Conservation (phyloP, 2,329 filamentous ascomycete genomes). For the Xylaria multiplex region DNA sequence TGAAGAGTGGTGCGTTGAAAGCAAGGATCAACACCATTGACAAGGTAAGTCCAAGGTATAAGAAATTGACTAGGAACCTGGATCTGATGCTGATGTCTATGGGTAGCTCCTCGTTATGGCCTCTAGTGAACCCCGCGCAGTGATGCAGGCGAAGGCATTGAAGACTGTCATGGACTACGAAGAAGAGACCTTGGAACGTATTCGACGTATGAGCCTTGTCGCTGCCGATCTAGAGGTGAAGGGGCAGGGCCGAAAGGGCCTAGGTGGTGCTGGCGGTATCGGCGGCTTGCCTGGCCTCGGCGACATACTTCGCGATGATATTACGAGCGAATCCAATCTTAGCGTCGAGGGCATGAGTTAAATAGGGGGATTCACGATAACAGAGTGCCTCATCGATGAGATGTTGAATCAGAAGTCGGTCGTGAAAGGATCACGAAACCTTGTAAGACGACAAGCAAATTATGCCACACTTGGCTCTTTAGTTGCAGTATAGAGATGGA, state of each 20-base stretch:
- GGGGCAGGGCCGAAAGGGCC: slow-evolving; percentile 41
- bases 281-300: slow-evolving; percentile 39
- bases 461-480: neutral
- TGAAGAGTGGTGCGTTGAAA: slow-evolving; percentile 74
- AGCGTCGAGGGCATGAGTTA: slow-evolving; percentile 34
- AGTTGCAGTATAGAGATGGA: slow-evolving; percentile 1
- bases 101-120: slow-evolving; percentile 76
- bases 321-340: slow-evolving; percentile 27
- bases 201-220: slow-evolving; percentile 80
- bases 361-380: neutral
- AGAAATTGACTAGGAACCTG: neutral
- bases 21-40: slow-evolving; percentile 88
- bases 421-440: neutral
- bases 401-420: neutral
- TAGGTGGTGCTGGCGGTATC: slow-evolving; percentile 21
- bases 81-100: slow-evolving; percentile 31
- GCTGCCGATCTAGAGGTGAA: slow-evolving; percentile 79
- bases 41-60: slow-evolving; percentile 58
- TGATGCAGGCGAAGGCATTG: slow-evolving; percentile 76
- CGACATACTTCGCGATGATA: slow-evolving; percentile 41
- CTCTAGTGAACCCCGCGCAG: slow-evolving; percentile 70
- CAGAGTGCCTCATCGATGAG: neutral
- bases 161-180: slow-evolving; percentile 77
- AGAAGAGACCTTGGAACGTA: slow-evolving; percentile 76
- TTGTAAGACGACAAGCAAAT: neutral